Conservation (phyloP, 2,329 filamentous ascomycete genomes). For the Claviceps pusilla region DNA sequence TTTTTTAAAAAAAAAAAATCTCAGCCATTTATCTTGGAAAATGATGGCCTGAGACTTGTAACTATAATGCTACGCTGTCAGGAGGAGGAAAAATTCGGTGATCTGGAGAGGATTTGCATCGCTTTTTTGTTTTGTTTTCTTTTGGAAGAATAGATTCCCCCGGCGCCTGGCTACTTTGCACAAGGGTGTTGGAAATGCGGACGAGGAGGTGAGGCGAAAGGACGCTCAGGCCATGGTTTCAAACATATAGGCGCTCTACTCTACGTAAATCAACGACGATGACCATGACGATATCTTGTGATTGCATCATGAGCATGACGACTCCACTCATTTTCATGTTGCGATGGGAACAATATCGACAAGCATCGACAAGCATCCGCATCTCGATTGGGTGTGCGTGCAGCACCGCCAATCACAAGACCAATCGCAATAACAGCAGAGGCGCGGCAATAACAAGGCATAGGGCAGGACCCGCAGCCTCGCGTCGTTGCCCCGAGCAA, state of each 20-base stretch:
- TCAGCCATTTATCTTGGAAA: background rate
- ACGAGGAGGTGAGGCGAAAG: background rate
- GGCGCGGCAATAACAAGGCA: background rate
- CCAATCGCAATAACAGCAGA: background rate
- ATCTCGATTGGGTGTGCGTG: background rate
- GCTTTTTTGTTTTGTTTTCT: background rate
- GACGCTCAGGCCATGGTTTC: background rate
- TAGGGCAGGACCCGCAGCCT: background rate
- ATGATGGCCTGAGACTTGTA: background rate
- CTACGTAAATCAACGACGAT: background rate
- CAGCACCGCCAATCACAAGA: too few relatives aligned
- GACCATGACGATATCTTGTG: background rate
- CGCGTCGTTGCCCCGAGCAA: slow-evolving; percentile 8
- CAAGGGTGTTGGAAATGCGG: background rate
- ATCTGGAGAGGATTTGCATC: background rate
- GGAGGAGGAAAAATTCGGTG: background rate
- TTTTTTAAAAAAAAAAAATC: background rate
- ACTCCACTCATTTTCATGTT: background rate
- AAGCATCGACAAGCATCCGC: background rate
- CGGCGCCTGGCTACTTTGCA: background rate
- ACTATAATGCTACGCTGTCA: background rate
- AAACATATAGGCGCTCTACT: background rate
- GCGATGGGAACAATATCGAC: background rate
- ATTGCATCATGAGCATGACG: background rate
- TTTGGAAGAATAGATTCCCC: background rate